Evolutionary conservation across 257 asterid species (phyloP), one percentile per base, ranked within the genome.

Genomic region (Euphrasia confusa): DNA sequence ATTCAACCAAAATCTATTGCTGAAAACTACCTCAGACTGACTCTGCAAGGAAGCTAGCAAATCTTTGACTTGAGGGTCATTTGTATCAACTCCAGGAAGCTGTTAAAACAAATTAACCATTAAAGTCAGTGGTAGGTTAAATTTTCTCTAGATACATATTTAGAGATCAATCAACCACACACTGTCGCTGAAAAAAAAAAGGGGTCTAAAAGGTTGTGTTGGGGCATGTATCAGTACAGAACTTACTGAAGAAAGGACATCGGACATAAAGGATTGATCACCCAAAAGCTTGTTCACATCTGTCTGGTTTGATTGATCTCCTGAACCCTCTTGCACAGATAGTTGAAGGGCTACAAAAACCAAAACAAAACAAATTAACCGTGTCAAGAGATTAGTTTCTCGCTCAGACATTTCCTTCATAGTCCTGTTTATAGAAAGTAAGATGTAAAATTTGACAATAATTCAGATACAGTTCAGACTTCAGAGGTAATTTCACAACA

Each of bases 81-180:
- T 89, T 67, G 96, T 94, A 81, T 92, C 99, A 72, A 92, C 99
- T 63, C 99, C 99, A 11, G 99, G 99, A 67, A 92, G 99, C 99
- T 92, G 91, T 70, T 42, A 28, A 70, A 75, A 58, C 62, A 67
- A 71, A 79, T 10, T 28, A 61, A 49, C 4, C 33, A 61, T 28
- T 28, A 61, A 67, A 44, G 4, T 37, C 9, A 18, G 61, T 39
- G 26, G 27, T 1, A 26, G 47, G 15, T 49, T 12, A 28, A 4
- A 12, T 9, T 35, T 60, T 5, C n/a, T 37, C 47, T 10, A 50
- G 33, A 53, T 18, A 21, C 14, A 53, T 21, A 42, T 58, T 53
- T 15, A 44, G 15, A 12, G 28, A 58, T 58, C 60, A 45, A 58
- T 21, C 17, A 52, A 65, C 12, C 50, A 65, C 18, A 57, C 30